A percentile compares a stretch with the other conserved stretches of the same genome.
Conservation (phyloP, 805 yeast species). For the Ogataea degrootiae region DNA sequence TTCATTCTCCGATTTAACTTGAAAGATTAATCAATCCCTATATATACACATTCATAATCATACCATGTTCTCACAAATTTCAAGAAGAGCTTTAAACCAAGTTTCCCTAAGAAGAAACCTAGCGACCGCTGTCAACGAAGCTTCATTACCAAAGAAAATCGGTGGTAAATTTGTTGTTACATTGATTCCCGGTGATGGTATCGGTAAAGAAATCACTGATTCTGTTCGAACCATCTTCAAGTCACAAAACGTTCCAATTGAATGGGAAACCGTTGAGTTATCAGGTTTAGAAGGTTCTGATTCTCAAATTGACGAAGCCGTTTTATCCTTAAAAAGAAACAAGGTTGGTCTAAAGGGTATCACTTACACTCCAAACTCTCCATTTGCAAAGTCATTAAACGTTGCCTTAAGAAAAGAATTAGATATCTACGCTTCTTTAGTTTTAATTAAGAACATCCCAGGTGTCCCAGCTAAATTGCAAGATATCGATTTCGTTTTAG, state of each 20-base stretch:
- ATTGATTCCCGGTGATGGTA: conserved; percentile 96
- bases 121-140: conserved; percentile 27
- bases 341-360: conserved; percentile 96
- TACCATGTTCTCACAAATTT: conserved; percentile 22
- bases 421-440: conserved; percentile 92
- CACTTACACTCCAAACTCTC: conserved; percentile 81
- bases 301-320: conserved; percentile 70
- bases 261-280: conserved; percentile 83
- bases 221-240: conserved; percentile 88
- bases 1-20: neutral
- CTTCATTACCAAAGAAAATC: conserved; percentile 73
- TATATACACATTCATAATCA: neutral
- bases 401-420: conserved; percentile 95
- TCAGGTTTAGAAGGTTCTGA: conserved; percentile 46
- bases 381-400: conserved; percentile 79
- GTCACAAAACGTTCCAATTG: conserved; percentile 85
- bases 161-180: conserved; percentile 95
- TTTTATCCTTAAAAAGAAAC: conserved; percentile 88
- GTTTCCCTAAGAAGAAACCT: conserved; percentile 22
- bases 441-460: conserved; percentile 88
- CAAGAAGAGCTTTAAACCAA: conserved; percentile 15
- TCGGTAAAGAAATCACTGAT: conserved; percentile 92
- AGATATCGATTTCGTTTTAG: conserved; percentile 87
- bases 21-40: neutral
- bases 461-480: conserved; percentile 89